Base-by-base conservation (phyloP, 2,329 filamentous ascomycete genomes). In the Venturia carpophila region DNA sequence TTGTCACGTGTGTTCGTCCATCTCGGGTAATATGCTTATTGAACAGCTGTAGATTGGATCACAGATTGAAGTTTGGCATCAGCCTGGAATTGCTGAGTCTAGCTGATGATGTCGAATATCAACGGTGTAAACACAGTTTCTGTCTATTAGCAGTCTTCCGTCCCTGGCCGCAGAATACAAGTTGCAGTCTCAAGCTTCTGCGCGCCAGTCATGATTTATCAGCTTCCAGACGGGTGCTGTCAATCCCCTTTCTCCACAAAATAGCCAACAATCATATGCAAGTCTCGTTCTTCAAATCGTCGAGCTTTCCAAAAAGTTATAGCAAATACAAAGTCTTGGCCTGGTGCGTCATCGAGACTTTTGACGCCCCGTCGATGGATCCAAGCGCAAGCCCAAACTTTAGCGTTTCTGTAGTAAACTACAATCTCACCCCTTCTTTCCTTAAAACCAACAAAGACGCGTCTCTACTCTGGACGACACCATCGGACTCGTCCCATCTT, bases 181-280 rank as follows among this genome's bases (percentile, higher is more conserved):
- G n/a, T n/a, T 55, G 17, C 11, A 3, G 10, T 6, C 24, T 52
- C 4, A 27, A 27, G 9, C 7, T 27, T 34, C 47, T 27, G 15
- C 27, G 49, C 49, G 49, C 27, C 15, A 34, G 49, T 55, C 49
- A 55, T 55, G 49, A 55, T 55, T 34, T 19, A 24, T 55, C 49
- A 55, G 49, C 49, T 55, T 55, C 19, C 43, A 6, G 43, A 21
- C n/a, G 43, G n/a, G 30, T 21, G 19, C 43, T 52, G 21, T 52
- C 47, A 24, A 52, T 19, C 42, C 15, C 19, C 42, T 3, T 17
- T 45, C 17, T 19, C 42, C 42, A 45, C 19, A 45, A 47, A 7
- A 19, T 19, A 45, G 13, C 19, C 30, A 34, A 34, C 30, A 34
- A 19, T 4, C 19, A 45, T 2, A 4, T 19, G 42, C 42, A 15